Percentiles rank a stretch among this genome's conserved stretches.
Conservation (phyloP, 345 rosid genomes). For the Excoecaria agallocha region DNA sequence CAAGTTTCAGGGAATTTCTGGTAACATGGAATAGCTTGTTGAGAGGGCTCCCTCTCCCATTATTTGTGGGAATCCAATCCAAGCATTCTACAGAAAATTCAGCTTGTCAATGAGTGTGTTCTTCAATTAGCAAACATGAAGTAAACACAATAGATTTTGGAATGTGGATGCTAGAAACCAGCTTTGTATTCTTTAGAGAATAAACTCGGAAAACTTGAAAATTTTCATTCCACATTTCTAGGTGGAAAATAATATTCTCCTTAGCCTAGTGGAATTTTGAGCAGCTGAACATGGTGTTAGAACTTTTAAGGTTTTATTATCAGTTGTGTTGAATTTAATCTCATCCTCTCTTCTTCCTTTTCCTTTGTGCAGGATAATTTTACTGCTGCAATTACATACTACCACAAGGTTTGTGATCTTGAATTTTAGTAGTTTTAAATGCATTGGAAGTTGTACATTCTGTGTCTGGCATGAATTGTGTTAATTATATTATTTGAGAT, state of each 20-base stretch:
- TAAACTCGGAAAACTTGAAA: background rate
- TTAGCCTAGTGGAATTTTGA: background rate
- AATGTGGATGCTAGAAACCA: background rate
- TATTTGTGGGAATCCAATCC: too few relatives aligned
- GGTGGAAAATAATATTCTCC: background rate
- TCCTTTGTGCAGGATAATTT: constrained; percentile 61
- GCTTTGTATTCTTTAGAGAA: background rate
- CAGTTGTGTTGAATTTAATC: background rate
- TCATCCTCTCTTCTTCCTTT: background rate
- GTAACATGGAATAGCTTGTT: too few relatives aligned
- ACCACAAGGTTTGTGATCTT: constrained; percentile 62
- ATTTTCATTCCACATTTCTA: background rate
- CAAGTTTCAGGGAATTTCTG: too few relatives aligned
- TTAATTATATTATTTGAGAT: too few relatives aligned
- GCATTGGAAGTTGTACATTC: background rate
- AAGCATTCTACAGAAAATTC: too few relatives aligned
- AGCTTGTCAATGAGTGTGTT: too few relatives aligned
- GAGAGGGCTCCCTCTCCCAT: too few relatives aligned
- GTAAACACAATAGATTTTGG: too few relatives aligned
- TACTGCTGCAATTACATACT: constrained; percentile 70
- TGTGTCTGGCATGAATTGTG: background rate
- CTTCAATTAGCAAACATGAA: too few relatives aligned
- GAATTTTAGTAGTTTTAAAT: background rate
- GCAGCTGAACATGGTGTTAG: background rate
- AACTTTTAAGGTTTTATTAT: background rate